Percentiles rank a stretch among this genome's conserved stretches.
These are phyloP conservation scores for Plasmodium adleri DNA, from an alignment of 169 alveolate genomes.

Conservation along the genomic window DNA sequence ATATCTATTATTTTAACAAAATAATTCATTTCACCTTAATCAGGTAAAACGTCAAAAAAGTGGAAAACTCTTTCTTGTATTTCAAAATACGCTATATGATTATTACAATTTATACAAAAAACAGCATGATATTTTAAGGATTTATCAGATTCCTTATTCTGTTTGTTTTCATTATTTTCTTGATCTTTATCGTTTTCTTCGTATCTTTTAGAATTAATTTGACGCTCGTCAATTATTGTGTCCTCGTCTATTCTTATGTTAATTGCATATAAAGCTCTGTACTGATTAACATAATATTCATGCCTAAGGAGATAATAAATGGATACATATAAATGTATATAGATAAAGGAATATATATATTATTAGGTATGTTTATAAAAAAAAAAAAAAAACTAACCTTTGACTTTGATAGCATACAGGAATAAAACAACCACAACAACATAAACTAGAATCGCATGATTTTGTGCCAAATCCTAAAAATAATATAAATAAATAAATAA, in stretches of 20 bases:
- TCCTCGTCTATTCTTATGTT: conserved; percentile 49
- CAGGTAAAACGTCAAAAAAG: conserved; percentile 75
- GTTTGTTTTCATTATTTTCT: not conserved
- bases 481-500: not conserved
- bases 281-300: conserved; percentile 58
- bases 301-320: conserved; percentile 16
- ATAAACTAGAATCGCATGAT: conserved; percentile 57
- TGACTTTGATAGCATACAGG: conserved; percentile 76
- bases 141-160: conserved; percentile 18
- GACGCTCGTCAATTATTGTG: conserved; percentile 27
- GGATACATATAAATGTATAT: not conserved
- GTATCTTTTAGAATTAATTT: conserved; percentile 12
- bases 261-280: conserved; percentile 67
- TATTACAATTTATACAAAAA: conserved; percentile 70
- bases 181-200: not conserved
- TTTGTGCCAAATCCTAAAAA: conserved; percentile 56
- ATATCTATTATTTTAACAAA: not conserved
- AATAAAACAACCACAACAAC: conserved; percentile 72
- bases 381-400: conserved; percentile 22
- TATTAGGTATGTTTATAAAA: conserved; percentile 5
- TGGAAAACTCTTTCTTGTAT: conserved; percentile 54
- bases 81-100: conserved; percentile 73
- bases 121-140: conserved; percentile 59
- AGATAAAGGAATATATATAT: not conserved
- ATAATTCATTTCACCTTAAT: conserved; percentile 5